Evolutionary conservation across 108 stramenopile genomes (phyloP).

Genomic region (Poteriospumella lacustris): DNA sequence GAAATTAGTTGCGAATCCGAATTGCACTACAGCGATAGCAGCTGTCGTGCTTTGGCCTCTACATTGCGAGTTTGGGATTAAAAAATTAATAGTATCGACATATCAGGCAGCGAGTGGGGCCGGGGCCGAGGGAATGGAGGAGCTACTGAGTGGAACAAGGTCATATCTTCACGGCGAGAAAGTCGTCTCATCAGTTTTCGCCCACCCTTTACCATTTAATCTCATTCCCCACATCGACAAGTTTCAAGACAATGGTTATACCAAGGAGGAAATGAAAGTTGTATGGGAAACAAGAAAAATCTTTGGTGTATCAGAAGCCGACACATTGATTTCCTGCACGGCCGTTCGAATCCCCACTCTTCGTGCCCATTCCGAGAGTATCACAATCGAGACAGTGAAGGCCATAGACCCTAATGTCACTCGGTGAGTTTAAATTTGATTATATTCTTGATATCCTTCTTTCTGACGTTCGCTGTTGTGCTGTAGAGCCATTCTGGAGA

Average conservation of each 20-base stretch:
- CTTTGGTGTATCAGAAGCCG: constrained; percentile 58
- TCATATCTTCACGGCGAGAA: constrained; percentile 43
- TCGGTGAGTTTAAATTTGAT: constrained; percentile 68
- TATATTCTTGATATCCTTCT: constrained; percentile 30
- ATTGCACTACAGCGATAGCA: constrained; percentile 98
- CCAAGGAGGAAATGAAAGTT: constrained; percentile 99
- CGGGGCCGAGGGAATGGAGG: constrained; percentile 81
- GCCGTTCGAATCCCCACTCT: constrained; percentile 95
- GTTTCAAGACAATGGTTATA: constrained; percentile 95
- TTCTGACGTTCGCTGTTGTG: no score
- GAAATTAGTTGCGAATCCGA: constrained; percentile 97
- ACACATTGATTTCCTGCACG: constrained; percentile 76
- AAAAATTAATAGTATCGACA: constrained; percentile 83
- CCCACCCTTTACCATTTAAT: constrained; percentile 93
- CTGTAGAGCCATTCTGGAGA: constrained; percentile 13
- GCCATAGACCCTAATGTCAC: constrained; percentile 75
- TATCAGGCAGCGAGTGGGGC: constrained; percentile 65
- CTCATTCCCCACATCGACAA: constrained; percentile 98
- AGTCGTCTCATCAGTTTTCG: constrained; percentile 74
- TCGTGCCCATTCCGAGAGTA: constrained; percentile 90
- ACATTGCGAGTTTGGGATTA: constrained; percentile 77
- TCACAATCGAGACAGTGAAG: constrained; percentile 80
- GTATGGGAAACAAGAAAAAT: constrained; percentile 97
- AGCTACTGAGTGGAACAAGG: constrained; percentile 67
- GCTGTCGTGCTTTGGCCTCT: constrained; percentile 93